phyloP scores from a whole-genome alignment of 176 grass and related monocot genomes.

The Melocanna baccifera region DNA sequence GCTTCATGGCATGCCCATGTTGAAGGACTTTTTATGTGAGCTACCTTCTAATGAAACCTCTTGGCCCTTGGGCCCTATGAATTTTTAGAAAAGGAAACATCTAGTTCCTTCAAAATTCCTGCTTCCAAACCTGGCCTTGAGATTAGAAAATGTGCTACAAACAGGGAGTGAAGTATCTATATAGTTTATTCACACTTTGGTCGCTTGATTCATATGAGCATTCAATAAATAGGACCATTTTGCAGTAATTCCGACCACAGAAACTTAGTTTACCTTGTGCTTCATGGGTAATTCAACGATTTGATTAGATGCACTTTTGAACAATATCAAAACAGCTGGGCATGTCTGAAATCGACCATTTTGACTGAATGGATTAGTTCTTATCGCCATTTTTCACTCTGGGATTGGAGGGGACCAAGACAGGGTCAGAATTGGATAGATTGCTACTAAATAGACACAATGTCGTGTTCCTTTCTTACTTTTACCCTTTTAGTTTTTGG shows the following conservation, averaged over 20 bases:
- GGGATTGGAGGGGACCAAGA: neutral
- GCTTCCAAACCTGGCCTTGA: neutral
- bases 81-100: neutral
- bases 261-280: neutral
- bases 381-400: neutral
- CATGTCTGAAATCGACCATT: neutral
- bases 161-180: neutral
- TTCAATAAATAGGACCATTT: neutral
- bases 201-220: neutral
- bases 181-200: constrained; percentile 3
- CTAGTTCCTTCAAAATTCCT: neutral
- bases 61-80: neutral
- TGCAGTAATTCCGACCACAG: neutral
- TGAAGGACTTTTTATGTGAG: neutral
- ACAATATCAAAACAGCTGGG: constrained; percentile 9
- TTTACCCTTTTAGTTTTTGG: neutral
- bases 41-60: neutral
- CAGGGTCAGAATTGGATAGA: constrained; percentile 15
- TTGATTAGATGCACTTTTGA: neutral
- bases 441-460: neutral
- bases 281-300: neutral
- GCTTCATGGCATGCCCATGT: neutral
- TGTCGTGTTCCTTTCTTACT: neutral
- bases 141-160: constrained; percentile 3
- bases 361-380: neutral